Conservation (phyloP, 2,329 filamentous ascomycete genomes). For the Colletotrichum sp. region DNA sequence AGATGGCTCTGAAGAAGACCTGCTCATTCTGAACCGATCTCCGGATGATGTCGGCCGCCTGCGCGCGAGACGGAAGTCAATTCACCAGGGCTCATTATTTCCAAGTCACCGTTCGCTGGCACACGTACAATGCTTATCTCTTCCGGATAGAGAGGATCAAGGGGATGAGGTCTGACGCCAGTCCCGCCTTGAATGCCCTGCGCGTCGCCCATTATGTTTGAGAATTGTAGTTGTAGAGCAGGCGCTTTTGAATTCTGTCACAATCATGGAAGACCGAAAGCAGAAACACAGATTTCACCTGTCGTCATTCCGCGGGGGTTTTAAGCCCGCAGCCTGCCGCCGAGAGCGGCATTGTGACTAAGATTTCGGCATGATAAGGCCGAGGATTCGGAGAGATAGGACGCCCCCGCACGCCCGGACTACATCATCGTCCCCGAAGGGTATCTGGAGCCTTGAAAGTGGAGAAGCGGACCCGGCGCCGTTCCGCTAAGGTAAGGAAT, state of each 20-base stretch:
- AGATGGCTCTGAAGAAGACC: slow-evolving; percentile 48
- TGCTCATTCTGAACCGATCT: slow-evolving; percentile 7
- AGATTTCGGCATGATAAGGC: not conserved
- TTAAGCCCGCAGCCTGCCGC: not conserved
- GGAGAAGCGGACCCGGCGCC: not conserved
- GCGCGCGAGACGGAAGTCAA: not conserved
- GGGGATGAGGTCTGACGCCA: not conserved
- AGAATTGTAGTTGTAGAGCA: not conserved
- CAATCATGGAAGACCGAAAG: not conserved
- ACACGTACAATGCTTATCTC: slow-evolving; percentile 14
- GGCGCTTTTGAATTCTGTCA: not conserved
- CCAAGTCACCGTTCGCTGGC: not conserved
- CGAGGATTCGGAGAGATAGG: not conserved
- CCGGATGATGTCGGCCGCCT: slow-evolving; percentile 3
- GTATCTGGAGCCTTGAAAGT: slow-evolving; percentile 8
- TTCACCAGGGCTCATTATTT: not conserved
- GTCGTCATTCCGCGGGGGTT: not conserved
- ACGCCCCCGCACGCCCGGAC: not conserved
- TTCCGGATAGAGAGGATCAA: slow-evolving; percentile 8
- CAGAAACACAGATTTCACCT: not conserved
- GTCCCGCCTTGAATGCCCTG: too few species aligned
- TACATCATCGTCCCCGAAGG: slow-evolving; percentile 6
- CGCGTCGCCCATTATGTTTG: not conserved
- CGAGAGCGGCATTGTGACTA: not conserved
- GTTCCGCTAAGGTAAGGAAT: slow-evolving; percentile 20